Evolutionary conservation across 768 basidiomycete species (phyloP), one percentile per base, ranked within the genome.

Genomic region (Amanita molliuscula): DNA sequence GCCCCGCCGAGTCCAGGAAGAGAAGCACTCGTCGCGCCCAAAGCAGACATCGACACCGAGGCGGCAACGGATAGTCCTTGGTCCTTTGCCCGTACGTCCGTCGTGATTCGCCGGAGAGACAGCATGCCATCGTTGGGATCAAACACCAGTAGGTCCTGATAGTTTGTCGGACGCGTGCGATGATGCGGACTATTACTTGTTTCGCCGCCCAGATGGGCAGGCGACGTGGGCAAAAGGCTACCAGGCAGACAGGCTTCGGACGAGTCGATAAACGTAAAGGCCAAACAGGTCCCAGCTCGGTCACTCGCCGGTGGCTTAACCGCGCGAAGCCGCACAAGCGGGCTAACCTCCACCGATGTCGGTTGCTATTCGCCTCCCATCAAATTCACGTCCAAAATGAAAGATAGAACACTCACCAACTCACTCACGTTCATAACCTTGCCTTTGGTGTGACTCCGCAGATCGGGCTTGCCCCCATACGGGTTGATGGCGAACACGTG

Each of bases 401-500:
- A 9, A 26, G 15, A 36, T 36, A 49, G 44, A 45, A 29, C 26
- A 74, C 70, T 53, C 67, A 82, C 71, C 36, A 76, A 55, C 43
- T 73, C 71, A 3, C 66, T 62, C 2, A 65, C 63, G 55, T 89
- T 84, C 59, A 67, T 61, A 0, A 88, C 80, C 58, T 67, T 67
- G 5, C 76, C 78, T 33, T 75, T 71, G 48, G 82, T 55, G 64
- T 86, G 82, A 44, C 84, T 82, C 29, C 62, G 62, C 28, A 76
- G 64, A 65, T 88, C 81, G 1, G 82, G 69, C 29, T 69, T 69
- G 3, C 89, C 84, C 1, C 87, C 89, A 51, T 82, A 82, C 3
- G 87, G 87, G 60, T 89, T 85, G 6, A 82, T 69, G 6, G 82
- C 77, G 59, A 88, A 91, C 0, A 90, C 65, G 64, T 91, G 87